Evolutionary conservation across 768 basidiomycete genomes (phyloP), one percentile per base, ranked within the genome.

Genomic region (Lepiota venenata): DNA sequence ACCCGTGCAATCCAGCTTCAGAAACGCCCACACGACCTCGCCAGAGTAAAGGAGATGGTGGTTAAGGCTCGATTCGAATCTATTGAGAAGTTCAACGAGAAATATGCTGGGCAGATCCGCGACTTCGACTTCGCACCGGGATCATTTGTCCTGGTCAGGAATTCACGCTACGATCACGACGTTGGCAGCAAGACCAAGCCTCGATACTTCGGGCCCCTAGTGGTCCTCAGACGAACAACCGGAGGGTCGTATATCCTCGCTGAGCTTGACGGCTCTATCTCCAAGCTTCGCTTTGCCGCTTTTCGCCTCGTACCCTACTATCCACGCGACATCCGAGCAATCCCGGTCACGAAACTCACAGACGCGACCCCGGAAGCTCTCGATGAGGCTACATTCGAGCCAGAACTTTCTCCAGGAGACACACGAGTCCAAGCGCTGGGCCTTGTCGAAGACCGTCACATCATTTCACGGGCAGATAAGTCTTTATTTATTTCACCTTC

Each of bases 141-240:
- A 25, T 57, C 61, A 0, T 54, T 75, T 0, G 69, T 73, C 0
- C 55, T 77, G 0, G 60, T 73, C 0, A 46, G 64, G 1, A 74
- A 77, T 51, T 64, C 66, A 4, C 15, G 50, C 1, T 40, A 66
- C 4, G 63, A 69, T 15, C 62, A 56, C n/a, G 58, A 65, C 0
- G 50, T 69, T 2, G 60, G 62, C 20, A 14, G 55, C 2, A 74
- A 73, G 40, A 60, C 62, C 4, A 59, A 59, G 20, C 60, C 64
- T n/a, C 20, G 64, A 6, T 74, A 74, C 50, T 50, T 66, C 7
- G 73, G 72, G 10, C 73, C 73, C 0, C 63, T 66, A 32, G 48
- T 67, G 2, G 67, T 75, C 0, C 39, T 72, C n/a, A 53, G 60
- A 11, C 9, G 3, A 6, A 66, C 57, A 9, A 43, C 15, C 11